Base-by-base conservation (phyloP, 352 stramenopile species). In the Elongisporangium anandrum region DNA sequence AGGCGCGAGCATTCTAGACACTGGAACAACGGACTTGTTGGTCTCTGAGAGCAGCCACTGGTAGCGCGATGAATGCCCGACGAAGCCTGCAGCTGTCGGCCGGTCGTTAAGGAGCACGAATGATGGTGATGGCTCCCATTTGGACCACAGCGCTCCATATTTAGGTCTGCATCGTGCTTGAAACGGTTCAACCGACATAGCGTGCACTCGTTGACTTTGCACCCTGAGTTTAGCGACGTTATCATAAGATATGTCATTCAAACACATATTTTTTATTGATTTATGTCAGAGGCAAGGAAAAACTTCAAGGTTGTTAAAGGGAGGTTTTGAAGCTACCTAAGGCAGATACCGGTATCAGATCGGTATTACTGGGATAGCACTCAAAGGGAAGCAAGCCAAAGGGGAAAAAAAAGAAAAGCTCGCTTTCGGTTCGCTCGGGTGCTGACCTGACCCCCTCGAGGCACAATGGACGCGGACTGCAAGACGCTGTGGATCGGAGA, bases 401-500 rank as follows among this genome's bases (percentile, higher is more conserved):
- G 13, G 34, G 34, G 34, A 48, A 20, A 63, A 56, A 62, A 34
- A 49, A 54, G 39, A 54, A 60, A 54, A 64, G 55, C 26, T 50
- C 47, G 22, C 49, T 16, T 2, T 17, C 49, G 26, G 20, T 50
- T 50, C n/a, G n/a, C n/a, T n/a, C n/a, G n/a, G 41, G 55, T 26
- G 16, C 45, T 26, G 29, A 15, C 23, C n/a, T 48, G 54, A 38
- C 19, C 26, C 38, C 22, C 58, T 55, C 34, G 24, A 45, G 47
- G 15, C 45, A 54, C 51, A 57, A 76, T 77, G 68, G 73, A 75
- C 49, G 52, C 56, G 29, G 78, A 88, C 19, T 93, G 83, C 80
- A 92, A 93, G 81, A 96, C 87, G 61, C 75, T 96, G 29, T 96
- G 87, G 87, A 95, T 96, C 80, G 87, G 87, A 63, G 87, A 94